Base-by-base conservation (phyloP, 257 asterid species). In the Asclepias syriaca region DNA sequence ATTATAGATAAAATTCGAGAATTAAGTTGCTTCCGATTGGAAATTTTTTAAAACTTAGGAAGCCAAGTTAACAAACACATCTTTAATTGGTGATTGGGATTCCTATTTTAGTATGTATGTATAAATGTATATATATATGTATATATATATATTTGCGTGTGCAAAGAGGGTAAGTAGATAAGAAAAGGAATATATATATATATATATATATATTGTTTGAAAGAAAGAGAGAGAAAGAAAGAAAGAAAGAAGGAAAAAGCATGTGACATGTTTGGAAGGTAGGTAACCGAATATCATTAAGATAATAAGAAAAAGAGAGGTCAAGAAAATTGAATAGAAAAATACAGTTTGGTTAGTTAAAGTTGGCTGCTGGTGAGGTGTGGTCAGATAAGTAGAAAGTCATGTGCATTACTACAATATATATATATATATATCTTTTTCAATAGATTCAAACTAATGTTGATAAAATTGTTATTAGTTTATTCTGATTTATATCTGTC, bases 241-340 rank as follows among this genome's bases (percentile, higher is more conserved):
- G 19, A n/a, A 6, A 65, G 55, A 66, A 50, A 53, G 4, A 65
- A 24, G 51, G 78, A 66, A 63, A 72, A 83, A 68, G 75, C 87
- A 82, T 86, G 90, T 84, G 88, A 71, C 82, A 70, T 84, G 91
- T 82, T 78, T 78, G 88, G 87, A 80, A 80, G 84, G 87, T 83
- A 74, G 85, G 87, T 69, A 77, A 74, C 72, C 74, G 74, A 78
- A 81, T 83, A 37, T 72, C 53, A 49, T 58, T 46, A 80, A 68
- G 76, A 55, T 27, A 67, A 10, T 39, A 45, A 7, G 4, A 70
- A 56, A 74, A 67, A 16, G 54, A 68, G 68, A 67, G 70, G 37
- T 46, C n/a, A 21, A 43, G 74, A 73, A 51, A 21, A 77, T 6
- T 32, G 68, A 57, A 71, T 67, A 3, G 2, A 22, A 1, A 1